Evolutionary conservation across 306 rosid genomes (phyloP).

Genomic region (Glycyrrhiza uralensis): DNA sequence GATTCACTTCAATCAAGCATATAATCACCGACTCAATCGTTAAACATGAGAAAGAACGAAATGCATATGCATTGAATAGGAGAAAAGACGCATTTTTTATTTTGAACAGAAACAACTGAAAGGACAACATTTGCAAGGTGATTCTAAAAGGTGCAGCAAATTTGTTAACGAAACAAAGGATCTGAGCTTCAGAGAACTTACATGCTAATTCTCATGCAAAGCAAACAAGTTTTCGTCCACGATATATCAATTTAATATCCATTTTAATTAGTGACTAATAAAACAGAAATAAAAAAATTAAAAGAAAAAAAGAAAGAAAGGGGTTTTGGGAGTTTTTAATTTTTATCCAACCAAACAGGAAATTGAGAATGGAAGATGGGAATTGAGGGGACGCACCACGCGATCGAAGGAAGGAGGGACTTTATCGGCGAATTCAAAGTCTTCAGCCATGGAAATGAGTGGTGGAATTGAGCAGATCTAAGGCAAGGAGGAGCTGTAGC

Average conservation of each 20-base stretch:
- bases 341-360: no score
- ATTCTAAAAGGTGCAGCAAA: neutral
- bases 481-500: neutral
- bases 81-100: neutral
- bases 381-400: slow-evolving; percentile 29
- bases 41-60: neutral
- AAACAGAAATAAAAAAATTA: neutral
- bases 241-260: neutral
- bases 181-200: slow-evolving; percentile 13
- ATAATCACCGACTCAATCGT: neutral
- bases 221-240: neutral
- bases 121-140: no score
- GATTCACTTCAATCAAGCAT: neutral
- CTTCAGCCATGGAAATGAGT: slow-evolving; percentile 57
- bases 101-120: neutral
- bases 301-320: neutral
- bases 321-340: neutral
- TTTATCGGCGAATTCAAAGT: slow-evolving; percentile 26
- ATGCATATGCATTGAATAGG: neutral
- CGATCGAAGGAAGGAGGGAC: slow-evolving; percentile 54
- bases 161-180: neutral
- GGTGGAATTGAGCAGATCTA: slow-evolving; percentile 38
- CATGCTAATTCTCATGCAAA: neutral
- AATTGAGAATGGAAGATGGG: no score
- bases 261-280: neutral